Base-by-base conservation (phyloP, 129 eudicot genomes). In the Arctium minus region DNA sequence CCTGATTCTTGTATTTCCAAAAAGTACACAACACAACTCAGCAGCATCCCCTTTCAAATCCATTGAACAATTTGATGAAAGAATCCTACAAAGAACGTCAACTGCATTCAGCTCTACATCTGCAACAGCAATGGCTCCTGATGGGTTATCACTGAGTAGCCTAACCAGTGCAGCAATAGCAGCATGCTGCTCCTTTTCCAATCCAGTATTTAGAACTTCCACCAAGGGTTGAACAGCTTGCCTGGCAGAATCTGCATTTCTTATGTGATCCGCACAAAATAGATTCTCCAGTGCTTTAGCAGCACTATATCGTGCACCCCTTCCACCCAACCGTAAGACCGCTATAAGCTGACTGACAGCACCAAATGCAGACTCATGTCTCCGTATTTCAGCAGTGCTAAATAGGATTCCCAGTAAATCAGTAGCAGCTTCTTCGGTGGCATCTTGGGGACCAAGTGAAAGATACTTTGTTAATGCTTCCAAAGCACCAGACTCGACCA, bases 11-110 rank as follows among this genome's bases (percentile, higher is more conserved):
- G 97, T 89, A 85, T 93, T 93, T 44, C 98, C 97, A 83, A 96
- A 96, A 53, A 96, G 94, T 35, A 96, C 99, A 84, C 88, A 81
- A 73, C 98, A 96, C 53, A 96, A 77, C 89, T 96, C 98, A 22
- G 98, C 98, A 8, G 98, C 97, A 89, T 92, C 98, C 22, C 98
- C 99, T 89, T 93, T 96, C 62, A 96, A 88, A 85, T 96, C 99
- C 92, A 93, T 90, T 6, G 99, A 93, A 77, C 89, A 87, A 85
- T 89, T 87, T 5, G 99, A 93, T 17, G 97, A 92, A 56, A 96
- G 96, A 79, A 96, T 92, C 70, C 86, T 86, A 79, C 98, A 96
- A 35, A 96, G 96, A 83, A 96, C 98, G 83, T 96, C 99, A 3
- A 96, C 96, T 12, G 99, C 99, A 69, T 91, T 96, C 89, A 90